These are phyloP conservation scores for Venturia nashicola DNA, from an alignment of 2,329 filamentous ascomycete genomes.

Conservation along the genomic window DNA sequence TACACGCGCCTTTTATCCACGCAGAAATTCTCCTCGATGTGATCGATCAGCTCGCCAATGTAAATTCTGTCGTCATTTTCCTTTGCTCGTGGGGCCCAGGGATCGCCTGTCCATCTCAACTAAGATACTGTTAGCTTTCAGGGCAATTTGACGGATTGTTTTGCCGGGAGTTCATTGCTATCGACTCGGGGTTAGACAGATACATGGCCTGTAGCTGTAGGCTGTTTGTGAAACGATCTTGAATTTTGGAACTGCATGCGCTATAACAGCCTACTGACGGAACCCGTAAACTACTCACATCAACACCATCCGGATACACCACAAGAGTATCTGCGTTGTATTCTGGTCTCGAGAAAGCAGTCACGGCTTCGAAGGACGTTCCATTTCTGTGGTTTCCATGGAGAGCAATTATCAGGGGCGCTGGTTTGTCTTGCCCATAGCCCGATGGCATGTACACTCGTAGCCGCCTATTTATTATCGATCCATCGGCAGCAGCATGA, in stretches of 20 bases:
- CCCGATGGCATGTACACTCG: neutral
- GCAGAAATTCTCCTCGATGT: constrained; percentile 1
- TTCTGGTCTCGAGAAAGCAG: neutral
- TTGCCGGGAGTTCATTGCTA: too few relatives aligned
- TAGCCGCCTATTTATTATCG: neutral
- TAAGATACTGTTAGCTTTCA: neutral
- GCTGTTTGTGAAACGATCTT: too few relatives aligned
- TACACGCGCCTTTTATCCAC: constrained; percentile 33
- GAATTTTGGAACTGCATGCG: too few relatives aligned
- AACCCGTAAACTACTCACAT: neutral
- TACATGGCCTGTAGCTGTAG: too few relatives aligned
- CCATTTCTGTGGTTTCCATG: constrained; percentile 2
- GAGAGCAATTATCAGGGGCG: neutral
- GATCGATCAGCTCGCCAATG: constrained; percentile 1
- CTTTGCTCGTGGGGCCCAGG: neutral
- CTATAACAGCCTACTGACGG: too few relatives aligned
- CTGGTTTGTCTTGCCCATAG: neutral
- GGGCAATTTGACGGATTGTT: neutral
- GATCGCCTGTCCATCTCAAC: constrained; percentile 5
- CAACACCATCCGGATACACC: constrained; percentile 1
- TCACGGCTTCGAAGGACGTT: constrained; percentile 3
- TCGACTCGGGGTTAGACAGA: too few relatives aligned
- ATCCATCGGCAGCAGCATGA: neutral
- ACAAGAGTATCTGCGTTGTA: neutral
- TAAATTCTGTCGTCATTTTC: neutral